Conservation (phyloP, 192 early-diverging fungal genomes). For the Piromyces finnis region DNA sequence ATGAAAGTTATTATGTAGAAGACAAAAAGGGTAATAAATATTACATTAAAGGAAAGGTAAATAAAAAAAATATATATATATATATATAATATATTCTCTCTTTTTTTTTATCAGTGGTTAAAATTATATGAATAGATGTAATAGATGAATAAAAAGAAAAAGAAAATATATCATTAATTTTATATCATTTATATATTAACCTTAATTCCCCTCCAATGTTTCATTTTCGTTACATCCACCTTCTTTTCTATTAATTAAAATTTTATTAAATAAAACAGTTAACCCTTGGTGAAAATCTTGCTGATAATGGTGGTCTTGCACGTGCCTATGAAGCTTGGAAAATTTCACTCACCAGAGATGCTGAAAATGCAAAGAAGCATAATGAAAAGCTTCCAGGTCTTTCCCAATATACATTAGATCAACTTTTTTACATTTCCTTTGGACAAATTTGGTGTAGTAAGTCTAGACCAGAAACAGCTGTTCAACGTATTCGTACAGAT, state of each 20-base stretch:
- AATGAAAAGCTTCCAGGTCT: constrained; percentile 20
- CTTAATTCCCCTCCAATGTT: no score
- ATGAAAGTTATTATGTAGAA: background rate
- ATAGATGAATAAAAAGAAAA: no score
- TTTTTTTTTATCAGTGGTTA: no score
- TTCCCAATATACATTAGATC: constrained; percentile 27
- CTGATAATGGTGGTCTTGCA: background rate
- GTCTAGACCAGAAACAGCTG: constrained; percentile 9
- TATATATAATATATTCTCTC: no score
- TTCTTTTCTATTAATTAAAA: no score
- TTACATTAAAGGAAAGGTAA: background rate
- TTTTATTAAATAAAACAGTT: background rate
- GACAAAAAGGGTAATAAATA: background rate
- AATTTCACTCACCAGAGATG: background rate
- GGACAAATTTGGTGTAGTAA: constrained; percentile 44
- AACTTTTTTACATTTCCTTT: constrained; percentile 50
- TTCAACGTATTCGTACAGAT: constrained; percentile 27
- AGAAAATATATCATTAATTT: no score
- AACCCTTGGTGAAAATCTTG: background rate
- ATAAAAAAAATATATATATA: no score
- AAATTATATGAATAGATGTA: no score
- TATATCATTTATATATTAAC: no score
- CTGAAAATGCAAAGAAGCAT: background rate
- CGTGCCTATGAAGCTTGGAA: background rate
- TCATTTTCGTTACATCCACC: no score